Percentiles rank a stretch among this genome's conserved stretches.
These are phyloP conservation scores for Aspergillus flavus DNA, from an alignment of 2,329 filamentous ascomycete species.

Conservation along the genomic window DNA sequence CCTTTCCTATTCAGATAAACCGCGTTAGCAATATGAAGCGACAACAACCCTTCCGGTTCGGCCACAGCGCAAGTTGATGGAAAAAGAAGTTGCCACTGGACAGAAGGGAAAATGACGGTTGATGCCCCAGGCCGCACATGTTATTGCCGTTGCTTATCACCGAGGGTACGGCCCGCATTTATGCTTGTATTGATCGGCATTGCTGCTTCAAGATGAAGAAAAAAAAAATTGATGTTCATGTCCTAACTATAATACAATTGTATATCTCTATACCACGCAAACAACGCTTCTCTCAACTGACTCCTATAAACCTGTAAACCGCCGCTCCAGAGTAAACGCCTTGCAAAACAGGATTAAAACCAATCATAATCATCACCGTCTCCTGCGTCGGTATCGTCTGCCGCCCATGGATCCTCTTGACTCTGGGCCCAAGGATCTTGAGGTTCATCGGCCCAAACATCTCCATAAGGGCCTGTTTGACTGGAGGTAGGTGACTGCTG, in stretches of 20 bases:
- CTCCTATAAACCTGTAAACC: neutral
- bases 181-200: neutral
- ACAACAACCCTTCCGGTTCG: neutral
- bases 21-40: neutral
- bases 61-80: neutral
- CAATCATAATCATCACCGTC: constrained; percentile 30
- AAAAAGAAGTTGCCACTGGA: neutral
- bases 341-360: constrained; percentile 20
- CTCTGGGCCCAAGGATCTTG: constrained; percentile 23
- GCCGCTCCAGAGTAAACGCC: neutral
- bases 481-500: constrained; percentile 17
- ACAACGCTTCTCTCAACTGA: neutral
- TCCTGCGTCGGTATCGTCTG: constrained; percentile 20
- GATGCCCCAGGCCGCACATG: constrained; percentile 17
- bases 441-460: constrained; percentile 30
- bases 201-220: too few species aligned
- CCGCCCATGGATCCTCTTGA: constrained; percentile 23
- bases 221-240: neutral
- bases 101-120: neutral
- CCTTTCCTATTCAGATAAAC: neutral
- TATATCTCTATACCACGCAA: neutral
- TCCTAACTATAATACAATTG: neutral
- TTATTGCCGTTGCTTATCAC: constrained; percentile 5
- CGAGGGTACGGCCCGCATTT: neutral
- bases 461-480: constrained; percentile 27